Evolutionary conservation across 192 early-diverging fungal species (phyloP).

Genomic region (Linnemannia exigua): DNA sequence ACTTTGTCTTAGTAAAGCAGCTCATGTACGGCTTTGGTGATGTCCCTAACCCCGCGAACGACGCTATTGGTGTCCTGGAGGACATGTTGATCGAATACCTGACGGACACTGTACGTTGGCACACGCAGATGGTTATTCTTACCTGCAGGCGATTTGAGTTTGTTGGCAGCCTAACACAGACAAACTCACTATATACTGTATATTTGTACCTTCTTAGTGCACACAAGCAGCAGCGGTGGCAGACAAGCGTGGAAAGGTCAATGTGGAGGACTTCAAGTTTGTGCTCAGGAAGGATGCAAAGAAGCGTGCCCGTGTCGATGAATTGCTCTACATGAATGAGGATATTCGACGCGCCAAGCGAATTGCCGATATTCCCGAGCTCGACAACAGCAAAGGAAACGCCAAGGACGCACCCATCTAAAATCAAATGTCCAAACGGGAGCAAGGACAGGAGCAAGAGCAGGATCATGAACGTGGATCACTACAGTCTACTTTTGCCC

Average conservation of each 20-base stretch:
- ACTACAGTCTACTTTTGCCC: not conserved
- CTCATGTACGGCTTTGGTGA: conserved; percentile 94
- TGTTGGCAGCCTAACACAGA: not conserved
- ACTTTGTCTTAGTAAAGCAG: conserved; percentile 66
- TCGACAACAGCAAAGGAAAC: conserved; percentile 46
- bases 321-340: conserved; percentile 83
- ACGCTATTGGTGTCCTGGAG: conserved; percentile 87
- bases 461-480: not conserved
- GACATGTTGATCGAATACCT: conserved; percentile 85
- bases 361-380: conserved; percentile 55
- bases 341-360: conserved; percentile 77
- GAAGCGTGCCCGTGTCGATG: conserved; percentile 87
- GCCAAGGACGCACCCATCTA: conserved; percentile 43
- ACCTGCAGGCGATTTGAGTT: not conserved
- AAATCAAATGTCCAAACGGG: not conserved
- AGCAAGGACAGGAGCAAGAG: not conserved
- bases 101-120: conserved; percentile 76
- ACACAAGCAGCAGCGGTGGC: conserved; percentile 66
- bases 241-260: conserved; percentile 72
- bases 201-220: conserved; percentile 52
- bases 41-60: conserved; percentile 77
- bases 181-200: not conserved
- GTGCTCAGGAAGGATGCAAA: conserved; percentile 84
- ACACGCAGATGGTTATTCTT: not conserved
- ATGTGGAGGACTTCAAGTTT: conserved; percentile 81